phyloP scores from a whole-genome alignment of 208 protist genomes.

The Perkinsela sp. region DNA sequence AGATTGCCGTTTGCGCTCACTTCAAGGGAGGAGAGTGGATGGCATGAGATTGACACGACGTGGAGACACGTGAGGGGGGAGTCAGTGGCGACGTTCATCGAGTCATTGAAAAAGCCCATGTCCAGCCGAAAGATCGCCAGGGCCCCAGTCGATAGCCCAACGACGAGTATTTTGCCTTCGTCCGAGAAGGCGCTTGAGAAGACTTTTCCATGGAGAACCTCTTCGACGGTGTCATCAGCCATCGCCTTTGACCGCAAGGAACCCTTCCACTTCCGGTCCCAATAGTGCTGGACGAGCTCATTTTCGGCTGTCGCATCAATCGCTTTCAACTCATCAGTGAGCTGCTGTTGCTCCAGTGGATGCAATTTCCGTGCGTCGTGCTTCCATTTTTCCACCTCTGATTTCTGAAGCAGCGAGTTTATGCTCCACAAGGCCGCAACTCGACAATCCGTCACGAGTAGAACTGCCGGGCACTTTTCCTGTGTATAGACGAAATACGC shows the following conservation, averaged over 20 bases:
- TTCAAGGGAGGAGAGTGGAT: constrained; percentile 42
- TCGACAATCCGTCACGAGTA: constrained; percentile 47
- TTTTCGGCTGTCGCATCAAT: background rate
- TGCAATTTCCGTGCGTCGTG: background rate
- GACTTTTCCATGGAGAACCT: background rate
- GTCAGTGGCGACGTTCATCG: background rate
- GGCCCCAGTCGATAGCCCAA: constrained; percentile 62
- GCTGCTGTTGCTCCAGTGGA: background rate
- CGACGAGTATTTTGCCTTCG: constrained; percentile 28
- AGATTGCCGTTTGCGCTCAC: constrained; percentile 45
- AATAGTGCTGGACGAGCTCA: background rate
- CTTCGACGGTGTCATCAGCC: background rate
- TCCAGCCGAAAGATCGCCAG: constrained; percentile 32
- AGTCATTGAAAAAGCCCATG: background rate
- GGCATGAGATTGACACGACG: constrained; percentile 60
- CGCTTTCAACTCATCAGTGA: background rate
- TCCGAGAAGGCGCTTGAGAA: background rate
- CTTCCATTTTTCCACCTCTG: background rate
- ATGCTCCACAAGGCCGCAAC: constrained; percentile 29
- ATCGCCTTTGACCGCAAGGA: background rate
- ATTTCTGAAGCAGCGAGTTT: background rate
- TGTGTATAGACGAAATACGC: constrained; percentile 39
- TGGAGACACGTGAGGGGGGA: constrained; percentile 10
- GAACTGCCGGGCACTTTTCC: constrained; percentile 9
- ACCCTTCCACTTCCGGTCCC: background rate